These are phyloP conservation scores for Royoungia palumana DNA, from an alignment of 768 basidiomycete genomes.

Conservation along the genomic window DNA sequence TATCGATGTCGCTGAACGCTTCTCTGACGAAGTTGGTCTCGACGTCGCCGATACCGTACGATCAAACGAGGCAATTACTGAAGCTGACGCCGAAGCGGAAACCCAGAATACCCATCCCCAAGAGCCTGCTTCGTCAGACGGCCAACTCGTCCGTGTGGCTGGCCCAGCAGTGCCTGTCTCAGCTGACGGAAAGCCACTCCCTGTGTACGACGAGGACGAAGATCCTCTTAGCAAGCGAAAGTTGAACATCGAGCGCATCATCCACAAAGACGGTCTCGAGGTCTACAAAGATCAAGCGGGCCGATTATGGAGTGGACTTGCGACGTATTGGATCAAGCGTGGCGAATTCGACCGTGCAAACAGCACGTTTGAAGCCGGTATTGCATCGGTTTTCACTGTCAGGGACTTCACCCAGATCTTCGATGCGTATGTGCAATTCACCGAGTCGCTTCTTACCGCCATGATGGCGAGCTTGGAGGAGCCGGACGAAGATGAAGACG, in stretches of 20 bases:
- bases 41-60: conserved; percentile 70
- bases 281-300: conserved; percentile 98
- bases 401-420: conserved; percentile 98
- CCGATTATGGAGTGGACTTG: conserved; percentile 91
- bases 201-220: conserved; percentile 74
- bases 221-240: conserved; percentile 68
- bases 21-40: conserved; percentile 89
- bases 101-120: conserved; percentile 29
- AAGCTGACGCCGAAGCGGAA: conserved; percentile 45
- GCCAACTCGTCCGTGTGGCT: conserved; percentile 67
- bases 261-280: conserved; percentile 79
- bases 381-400: conserved; percentile 82
- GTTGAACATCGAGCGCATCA: conserved; percentile 84
- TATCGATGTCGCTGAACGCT: conserved; percentile 86
- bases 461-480: conserved; percentile 84
- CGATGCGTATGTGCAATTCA: conserved; percentile 93
- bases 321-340: conserved; percentile 98
- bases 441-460: conserved; percentile 83
- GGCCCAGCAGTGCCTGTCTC: conserved; percentile 58
- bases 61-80: conserved; percentile 49
- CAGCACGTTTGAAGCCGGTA: conserved; percentile 82
- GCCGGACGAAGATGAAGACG: conserved; percentile 74
- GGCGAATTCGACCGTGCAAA: conserved; percentile 92
- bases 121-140: conserved; percentile 49
- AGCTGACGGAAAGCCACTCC: conserved; percentile 47